Percentiles rank a stretch among this genome's conserved stretches.
These are phyloP conservation scores for Fonsecaea pugnacius DNA, from an alignment of 2,329 filamentous ascomycete genomes.

Conservation along the genomic window DNA sequence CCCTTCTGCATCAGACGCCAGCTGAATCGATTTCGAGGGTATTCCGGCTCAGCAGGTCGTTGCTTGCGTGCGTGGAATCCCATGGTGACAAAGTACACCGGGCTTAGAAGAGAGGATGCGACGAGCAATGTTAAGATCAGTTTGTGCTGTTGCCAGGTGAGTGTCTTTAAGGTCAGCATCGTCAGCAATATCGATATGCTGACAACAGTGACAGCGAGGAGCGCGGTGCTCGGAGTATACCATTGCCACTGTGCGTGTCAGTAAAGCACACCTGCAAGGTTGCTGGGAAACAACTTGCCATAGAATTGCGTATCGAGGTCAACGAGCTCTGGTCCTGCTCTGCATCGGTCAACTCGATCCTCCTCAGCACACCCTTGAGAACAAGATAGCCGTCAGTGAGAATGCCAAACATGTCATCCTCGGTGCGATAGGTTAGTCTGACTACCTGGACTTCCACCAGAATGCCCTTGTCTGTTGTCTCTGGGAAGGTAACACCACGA, in stretches of 20 bases:
- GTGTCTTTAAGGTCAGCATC: not conserved
- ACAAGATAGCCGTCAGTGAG: conserved; percentile 23
- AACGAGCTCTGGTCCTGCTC: not conserved
- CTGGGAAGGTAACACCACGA: conserved; percentile 16
- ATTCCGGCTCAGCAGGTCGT: not conserved
- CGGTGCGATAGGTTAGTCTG: conserved; percentile 15
- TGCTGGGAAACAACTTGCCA: not conserved
- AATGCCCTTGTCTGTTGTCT: conserved; percentile 16
- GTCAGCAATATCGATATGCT: not conserved
- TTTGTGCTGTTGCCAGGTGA: not conserved
- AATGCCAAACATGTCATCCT: conserved; percentile 17
- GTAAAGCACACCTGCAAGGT: not conserved
- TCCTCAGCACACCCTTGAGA: conserved; percentile 17
- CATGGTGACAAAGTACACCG: not conserved
- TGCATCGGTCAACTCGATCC: conserved; percentile 18
- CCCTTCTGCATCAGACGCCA: conserved; percentile 15
- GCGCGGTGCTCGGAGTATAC: not conserved
- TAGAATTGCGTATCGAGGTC: not conserved
- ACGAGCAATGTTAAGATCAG: not conserved
- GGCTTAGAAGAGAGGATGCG: not conserved
- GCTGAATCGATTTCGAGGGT: conserved; percentile 11
- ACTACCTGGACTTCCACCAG: conserved; percentile 20
- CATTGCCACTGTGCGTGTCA: not conserved
- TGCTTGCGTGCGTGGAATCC: not conserved
- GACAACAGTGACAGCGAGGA: not conserved